phyloP scores from a whole-genome alignment of 1,284 basidiomycete species.

The Naganishia liquefaciens region DNA sequence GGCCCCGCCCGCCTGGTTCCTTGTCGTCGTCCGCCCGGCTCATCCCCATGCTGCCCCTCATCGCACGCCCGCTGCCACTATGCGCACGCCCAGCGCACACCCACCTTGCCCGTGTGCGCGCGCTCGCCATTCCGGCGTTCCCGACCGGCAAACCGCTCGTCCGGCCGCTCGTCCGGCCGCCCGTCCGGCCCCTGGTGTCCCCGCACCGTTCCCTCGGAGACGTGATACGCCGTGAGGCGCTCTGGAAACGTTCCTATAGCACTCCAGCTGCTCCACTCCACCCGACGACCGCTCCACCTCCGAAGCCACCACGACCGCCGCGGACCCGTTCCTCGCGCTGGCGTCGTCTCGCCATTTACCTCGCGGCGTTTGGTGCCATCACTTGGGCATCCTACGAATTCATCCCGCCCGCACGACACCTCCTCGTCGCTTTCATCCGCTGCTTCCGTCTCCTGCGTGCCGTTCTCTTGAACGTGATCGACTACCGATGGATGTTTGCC shows the following conservation, averaged over 20 bases:
- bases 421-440: conserved; percentile 59
- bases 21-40: too few relatives aligned
- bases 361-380: conserved; percentile 41
- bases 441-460: conserved; percentile 64
- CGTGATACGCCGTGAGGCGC: not conserved
- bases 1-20: not conserved
- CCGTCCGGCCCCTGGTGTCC: too few relatives aligned
- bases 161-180: too few relatives aligned
- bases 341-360: conserved; percentile 37
- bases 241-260: not conserved
- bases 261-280: not conserved
- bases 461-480: conserved; percentile 62
- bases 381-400: conserved; percentile 49
- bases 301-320: not conserved
- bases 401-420: conserved; percentile 54
- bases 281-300: not conserved
- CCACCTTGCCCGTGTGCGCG: too few relatives aligned
- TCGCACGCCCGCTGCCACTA: too few relatives aligned
- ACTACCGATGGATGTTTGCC: conserved; percentile 80
- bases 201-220: not conserved
- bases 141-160: too few relatives aligned
- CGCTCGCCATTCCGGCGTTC: too few relatives aligned
- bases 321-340: not conserved
- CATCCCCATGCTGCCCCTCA: too few relatives aligned
- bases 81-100: too few relatives aligned